Evolutionary conservation across 495 filamentous ascomycete species (phyloP).

Genomic region (Talaromyces trachyspermus): DNA sequence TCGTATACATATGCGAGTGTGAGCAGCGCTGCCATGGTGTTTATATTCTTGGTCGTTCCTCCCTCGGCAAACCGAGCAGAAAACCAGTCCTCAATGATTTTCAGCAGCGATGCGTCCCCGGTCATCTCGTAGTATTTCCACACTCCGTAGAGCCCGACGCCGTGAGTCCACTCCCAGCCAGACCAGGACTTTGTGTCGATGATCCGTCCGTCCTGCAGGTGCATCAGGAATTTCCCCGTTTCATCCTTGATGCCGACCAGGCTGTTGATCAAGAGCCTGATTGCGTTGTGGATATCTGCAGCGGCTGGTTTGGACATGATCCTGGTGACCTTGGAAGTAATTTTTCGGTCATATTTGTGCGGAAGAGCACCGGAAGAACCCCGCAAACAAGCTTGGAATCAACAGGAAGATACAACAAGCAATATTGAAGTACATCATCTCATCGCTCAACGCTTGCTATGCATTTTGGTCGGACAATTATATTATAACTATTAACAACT

Average conservation of each 20-base stretch:
- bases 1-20: slow-evolving; percentile 67
- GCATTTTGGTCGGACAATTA: too few relatives aligned
- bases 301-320: slow-evolving; percentile 11
- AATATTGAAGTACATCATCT: too few relatives aligned
- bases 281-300: slow-evolving; percentile 44
- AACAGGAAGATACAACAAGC: too few relatives aligned
- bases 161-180: slow-evolving; percentile 78
- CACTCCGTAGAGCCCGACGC: slow-evolving; percentile 68
- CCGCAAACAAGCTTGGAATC: too few relatives aligned
- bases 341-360: neutral
- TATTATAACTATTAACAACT: too few relatives aligned
- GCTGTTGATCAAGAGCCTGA: slow-evolving; percentile 56
- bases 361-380: too few relatives aligned
- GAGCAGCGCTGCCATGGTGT: slow-evolving; percentile 68
- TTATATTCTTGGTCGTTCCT: slow-evolving; percentile 73
- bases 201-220: slow-evolving; percentile 57
- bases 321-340: slow-evolving; percentile 16
- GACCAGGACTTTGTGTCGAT: slow-evolving; percentile 76
- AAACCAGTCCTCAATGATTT: slow-evolving; percentile 64
- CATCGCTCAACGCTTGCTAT: too few relatives aligned
- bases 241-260: slow-evolving; percentile 64
- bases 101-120: slow-evolving; percentile 39
- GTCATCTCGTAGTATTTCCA: slow-evolving; percentile 69
- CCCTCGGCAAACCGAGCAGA: slow-evolving; percentile 53
- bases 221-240: slow-evolving; percentile 61